These are phyloP conservation scores for Metarhizium anisopliae DNA, from an alignment of 2,329 filamentous ascomycete species.

Conservation along the genomic window DNA sequence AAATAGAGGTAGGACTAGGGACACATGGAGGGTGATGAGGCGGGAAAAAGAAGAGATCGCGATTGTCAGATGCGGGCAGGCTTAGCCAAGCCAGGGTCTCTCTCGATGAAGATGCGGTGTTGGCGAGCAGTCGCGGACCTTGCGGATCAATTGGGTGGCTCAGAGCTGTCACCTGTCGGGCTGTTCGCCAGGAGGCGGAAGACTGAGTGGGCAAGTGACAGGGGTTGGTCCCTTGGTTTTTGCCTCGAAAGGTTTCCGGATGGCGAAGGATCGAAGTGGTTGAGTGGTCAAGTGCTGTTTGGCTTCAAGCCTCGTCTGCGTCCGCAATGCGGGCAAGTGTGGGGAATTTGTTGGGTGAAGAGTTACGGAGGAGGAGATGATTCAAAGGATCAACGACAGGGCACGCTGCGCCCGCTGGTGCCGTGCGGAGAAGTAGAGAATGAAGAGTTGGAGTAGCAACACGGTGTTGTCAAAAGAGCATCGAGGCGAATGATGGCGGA, in stretches of 20 bases:
- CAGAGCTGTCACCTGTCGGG: not conserved
- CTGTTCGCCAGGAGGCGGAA: not conserved
- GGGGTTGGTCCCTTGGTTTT: too few species aligned
- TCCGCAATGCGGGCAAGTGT: not conserved
- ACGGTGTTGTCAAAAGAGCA: not conserved
- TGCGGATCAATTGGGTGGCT: not conserved
- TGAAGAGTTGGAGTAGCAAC: not conserved
- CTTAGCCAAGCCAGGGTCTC: constrained; percentile 2
- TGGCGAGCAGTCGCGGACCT: not conserved
- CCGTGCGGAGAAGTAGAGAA: not conserved
- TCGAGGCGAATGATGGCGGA: not conserved
- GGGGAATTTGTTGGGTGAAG: not conserved
- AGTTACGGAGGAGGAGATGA: not conserved
- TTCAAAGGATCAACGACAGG: not conserved
- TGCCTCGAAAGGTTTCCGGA: too few species aligned
- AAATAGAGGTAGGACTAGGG: not conserved
- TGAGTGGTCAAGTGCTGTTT: not conserved
- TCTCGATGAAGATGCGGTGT: not conserved
- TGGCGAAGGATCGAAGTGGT: not conserved
- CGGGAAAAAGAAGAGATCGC: not conserved
- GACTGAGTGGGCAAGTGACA: too few species aligned
- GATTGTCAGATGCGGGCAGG: not conserved
- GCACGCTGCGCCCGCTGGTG: not conserved
- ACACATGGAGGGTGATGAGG: not conserved
- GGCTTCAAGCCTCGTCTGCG: not conserved